These are phyloP conservation scores for Cercospora sesami DNA, from an alignment of 2,329 filamentous ascomycete genomes.

Conservation along the genomic window DNA sequence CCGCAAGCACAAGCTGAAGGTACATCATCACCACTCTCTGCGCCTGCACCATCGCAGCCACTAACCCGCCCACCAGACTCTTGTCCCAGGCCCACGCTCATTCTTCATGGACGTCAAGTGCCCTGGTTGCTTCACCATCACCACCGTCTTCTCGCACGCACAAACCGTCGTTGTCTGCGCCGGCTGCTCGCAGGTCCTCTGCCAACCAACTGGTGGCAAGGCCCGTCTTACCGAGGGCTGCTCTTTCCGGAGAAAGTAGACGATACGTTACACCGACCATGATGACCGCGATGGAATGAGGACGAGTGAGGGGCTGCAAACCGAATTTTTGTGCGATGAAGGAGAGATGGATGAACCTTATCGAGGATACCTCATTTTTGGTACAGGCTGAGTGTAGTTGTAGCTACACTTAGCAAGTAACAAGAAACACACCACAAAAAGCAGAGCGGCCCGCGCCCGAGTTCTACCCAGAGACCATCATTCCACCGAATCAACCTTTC, in stretches of 20 bases:
- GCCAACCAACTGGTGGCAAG: slow-evolving; percentile 99
- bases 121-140: slow-evolving; percentile 99
- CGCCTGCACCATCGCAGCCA: slow-evolving; percentile 1
- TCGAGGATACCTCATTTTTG: slow-evolving; percentile 8
- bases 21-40: slow-evolving; percentile 48
- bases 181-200: slow-evolving; percentile 98
- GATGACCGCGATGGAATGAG: slow-evolving; percentile 26
- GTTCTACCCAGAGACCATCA: slow-evolving; percentile 4
- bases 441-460: neutral
- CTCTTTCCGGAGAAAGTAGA: slow-evolving; percentile 99
- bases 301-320: slow-evolving; percentile 1
- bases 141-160: slow-evolving; percentile 99
- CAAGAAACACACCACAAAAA: neutral
- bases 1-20: slow-evolving; percentile 99
- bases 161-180: slow-evolving; percentile 99
- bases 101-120: slow-evolving; percentile 99
- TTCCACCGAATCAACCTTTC: neutral
- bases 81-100: slow-evolving; percentile 93
- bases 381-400: slow-evolving; percentile 11
- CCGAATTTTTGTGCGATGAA: slow-evolving; percentile 6
- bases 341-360: slow-evolving; percentile 6
- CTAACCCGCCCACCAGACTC: slow-evolving; percentile 41
- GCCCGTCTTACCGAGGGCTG: slow-evolving; percentile 98
- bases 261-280: slow-evolving; percentile 37
- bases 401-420: slow-evolving; percentile 15